Evolutionary conservation across 2,329 filamentous ascomycete species (phyloP).

Genomic region (Paraphaeosphaeria sporulosa): DNA sequence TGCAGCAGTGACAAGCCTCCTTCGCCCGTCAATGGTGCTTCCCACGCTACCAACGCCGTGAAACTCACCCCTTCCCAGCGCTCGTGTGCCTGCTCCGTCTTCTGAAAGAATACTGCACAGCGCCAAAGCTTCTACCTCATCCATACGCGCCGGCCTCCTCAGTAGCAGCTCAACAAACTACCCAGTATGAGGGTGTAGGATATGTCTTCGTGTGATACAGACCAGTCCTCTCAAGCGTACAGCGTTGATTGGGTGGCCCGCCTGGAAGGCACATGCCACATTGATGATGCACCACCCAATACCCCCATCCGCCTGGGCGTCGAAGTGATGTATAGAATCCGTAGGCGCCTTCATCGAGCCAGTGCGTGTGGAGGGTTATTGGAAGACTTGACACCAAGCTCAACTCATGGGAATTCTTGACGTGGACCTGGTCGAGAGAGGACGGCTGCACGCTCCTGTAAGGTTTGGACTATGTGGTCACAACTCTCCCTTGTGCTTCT

Average conservation of each 20-base stretch:
- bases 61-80: slow-evolving; percentile 23
- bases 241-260: too few species aligned
- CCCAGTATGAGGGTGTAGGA: too few species aligned
- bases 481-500: slow-evolving; percentile 25
- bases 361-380: not conserved
- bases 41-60: slow-evolving; percentile 43
- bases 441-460: slow-evolving; percentile 21
- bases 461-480: slow-evolving; percentile 18
- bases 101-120: slow-evolving; percentile 5
- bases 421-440: not conserved
- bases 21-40: slow-evolving; percentile 42
- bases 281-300: too few species aligned
- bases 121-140: not conserved
- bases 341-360: not conserved
- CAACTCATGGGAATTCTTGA: not conserved
- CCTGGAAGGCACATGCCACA: too few species aligned
- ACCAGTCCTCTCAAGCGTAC: too few species aligned
- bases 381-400: not conserved
- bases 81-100: slow-evolving; percentile 42
- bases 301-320: too few species aligned
- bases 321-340: too few species aligned
- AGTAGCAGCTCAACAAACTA: not conserved
- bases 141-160: not conserved
- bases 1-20: slow-evolving; percentile 44
- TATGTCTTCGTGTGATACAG: too few species aligned